Evolutionary conservation across 352 stramenopile species (phyloP).

Genomic region (Paralagenidium karlingii): DNA sequence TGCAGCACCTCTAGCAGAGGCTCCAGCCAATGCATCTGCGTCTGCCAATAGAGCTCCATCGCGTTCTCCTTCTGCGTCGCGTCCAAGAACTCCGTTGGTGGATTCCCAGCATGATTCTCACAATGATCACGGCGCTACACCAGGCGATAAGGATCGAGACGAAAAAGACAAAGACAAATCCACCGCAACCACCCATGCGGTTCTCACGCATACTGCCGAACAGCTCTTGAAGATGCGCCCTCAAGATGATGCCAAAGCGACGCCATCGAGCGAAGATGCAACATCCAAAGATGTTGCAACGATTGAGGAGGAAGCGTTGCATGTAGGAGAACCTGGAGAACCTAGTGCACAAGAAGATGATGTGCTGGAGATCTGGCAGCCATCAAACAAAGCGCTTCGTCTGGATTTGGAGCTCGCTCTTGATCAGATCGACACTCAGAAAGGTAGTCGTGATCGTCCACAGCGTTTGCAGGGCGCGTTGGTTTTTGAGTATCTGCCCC

Average conservation of each 20-base stretch:
- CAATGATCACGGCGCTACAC: constrained; percentile 20
- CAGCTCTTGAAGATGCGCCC: constrained; percentile 30
- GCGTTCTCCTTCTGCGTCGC: constrained; percentile 32
- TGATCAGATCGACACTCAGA: no score
- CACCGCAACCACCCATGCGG: no score
- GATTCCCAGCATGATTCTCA: constrained; percentile 10
- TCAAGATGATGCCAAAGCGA: constrained; percentile 10
- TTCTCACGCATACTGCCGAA: constrained; percentile 17
- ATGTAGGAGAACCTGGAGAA: constrained; percentile 3
- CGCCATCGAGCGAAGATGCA: constrained; percentile 8
- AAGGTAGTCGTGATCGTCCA: no score
- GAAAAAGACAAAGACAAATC: constrained; percentile 2
- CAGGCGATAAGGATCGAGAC: constrained; percentile 2
- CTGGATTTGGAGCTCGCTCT: constrained; percentile 30
- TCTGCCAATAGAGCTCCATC: constrained; percentile 17
- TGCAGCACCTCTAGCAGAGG: neutral
- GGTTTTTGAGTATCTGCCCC: no score
- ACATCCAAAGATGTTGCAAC: constrained; percentile 21
- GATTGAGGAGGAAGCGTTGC: no score
- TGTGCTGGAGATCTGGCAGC: constrained; percentile 22
- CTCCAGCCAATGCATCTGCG: neutral
- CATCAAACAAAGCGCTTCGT: constrained; percentile 32
- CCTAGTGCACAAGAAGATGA: constrained; percentile 5
- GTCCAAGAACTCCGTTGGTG: constrained; percentile 2
- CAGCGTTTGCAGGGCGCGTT: no score